phyloP scores from a whole-genome alignment of 2,329 filamentous ascomycete genomes.

The Calycina marina region DNA sequence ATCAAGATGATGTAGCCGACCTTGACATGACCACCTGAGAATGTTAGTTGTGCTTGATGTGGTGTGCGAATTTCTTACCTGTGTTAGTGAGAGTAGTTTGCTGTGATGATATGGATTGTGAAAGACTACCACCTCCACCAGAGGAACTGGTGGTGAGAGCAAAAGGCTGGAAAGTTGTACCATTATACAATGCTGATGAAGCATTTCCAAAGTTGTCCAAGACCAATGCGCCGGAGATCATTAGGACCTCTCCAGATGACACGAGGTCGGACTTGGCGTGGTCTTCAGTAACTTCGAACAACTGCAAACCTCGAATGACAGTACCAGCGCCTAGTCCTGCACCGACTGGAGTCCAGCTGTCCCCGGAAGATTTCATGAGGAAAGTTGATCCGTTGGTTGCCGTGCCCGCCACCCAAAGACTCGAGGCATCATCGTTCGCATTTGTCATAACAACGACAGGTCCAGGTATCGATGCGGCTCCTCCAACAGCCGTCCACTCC shows the following conservation, averaged over 20 bases:
- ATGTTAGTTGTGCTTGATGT: conserved; percentile 10
- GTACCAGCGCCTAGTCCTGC: conserved; percentile 50
- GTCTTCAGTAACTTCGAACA: conserved; percentile 55
- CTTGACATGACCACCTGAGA: conserved; percentile 41
- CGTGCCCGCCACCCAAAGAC: conserved; percentile 73
- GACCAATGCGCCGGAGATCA: conserved; percentile 73
- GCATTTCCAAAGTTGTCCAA: conserved; percentile 65
- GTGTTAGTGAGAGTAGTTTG: conserved; percentile 55
- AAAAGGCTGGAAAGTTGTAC: conserved; percentile 63
- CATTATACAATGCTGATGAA: conserved; percentile 80
- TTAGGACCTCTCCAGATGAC: conserved; percentile 51
- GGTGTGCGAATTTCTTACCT: conserved; percentile 32
- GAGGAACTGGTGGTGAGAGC: conserved; percentile 57
- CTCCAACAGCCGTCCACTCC: conserved; percentile 49
- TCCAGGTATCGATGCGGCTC: conserved; percentile 56
- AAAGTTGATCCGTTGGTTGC: conserved; percentile 54
- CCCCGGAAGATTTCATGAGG: conserved; percentile 69
- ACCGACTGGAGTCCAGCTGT: conserved; percentile 51
- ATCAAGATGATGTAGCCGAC: conserved; percentile 71
- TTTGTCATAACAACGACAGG: conserved; percentile 63
- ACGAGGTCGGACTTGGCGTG: conserved; percentile 54
- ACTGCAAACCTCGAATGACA: conserved; percentile 63
- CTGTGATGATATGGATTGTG: conserved; percentile 71
- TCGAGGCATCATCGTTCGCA: conserved; percentile 54
- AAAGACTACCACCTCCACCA: conserved; percentile 57